These are phyloP conservation scores for Leccinum uliginosum DNA, from an alignment of 768 basidiomycete genomes.

Conservation along the genomic window DNA sequence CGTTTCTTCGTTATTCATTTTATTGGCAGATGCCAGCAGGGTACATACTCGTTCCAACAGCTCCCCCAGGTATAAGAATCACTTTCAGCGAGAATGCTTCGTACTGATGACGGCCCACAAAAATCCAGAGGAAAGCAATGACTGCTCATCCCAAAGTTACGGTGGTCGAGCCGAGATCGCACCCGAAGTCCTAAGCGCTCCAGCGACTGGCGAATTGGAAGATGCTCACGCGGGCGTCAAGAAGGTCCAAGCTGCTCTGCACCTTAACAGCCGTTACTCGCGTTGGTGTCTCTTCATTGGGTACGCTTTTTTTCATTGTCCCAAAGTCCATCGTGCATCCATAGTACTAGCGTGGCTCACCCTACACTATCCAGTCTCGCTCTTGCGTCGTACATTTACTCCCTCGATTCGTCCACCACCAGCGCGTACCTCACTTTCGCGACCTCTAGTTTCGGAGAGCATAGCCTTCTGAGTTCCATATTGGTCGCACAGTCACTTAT, in stretches of 20 bases:
- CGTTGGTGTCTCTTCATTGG: conserved; percentile 59
- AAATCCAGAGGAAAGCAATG: conserved; percentile 4
- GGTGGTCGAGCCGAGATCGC: neutral
- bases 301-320: conserved; percentile 29
- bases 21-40: conserved; percentile 12
- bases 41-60: conserved; percentile 15
- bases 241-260: conserved; percentile 47
- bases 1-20: neutral
- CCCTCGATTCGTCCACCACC: conserved; percentile 67
- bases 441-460: conserved; percentile 46
- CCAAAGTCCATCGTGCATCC: neutral
- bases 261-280: conserved; percentile 49
- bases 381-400: conserved; percentile 73
- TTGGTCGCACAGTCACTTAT: conserved; percentile 53
- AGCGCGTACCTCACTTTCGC: conserved; percentile 60
- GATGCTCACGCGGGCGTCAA: conserved; percentile 39
- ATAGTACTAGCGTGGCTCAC: neutral
- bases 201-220: conserved; percentile 6
- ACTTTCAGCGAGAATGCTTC: fast-evolving
- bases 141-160: neutral
- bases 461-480: conserved; percentile 54
- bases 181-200: neutral
- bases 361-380: conserved; percentile 39
- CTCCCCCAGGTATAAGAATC: conserved; percentile 11
- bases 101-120: conserved; percentile 1